Conservation (phyloP, 2,329 filamentous ascomycete species). For the Byssochlamys sp. region DNA sequence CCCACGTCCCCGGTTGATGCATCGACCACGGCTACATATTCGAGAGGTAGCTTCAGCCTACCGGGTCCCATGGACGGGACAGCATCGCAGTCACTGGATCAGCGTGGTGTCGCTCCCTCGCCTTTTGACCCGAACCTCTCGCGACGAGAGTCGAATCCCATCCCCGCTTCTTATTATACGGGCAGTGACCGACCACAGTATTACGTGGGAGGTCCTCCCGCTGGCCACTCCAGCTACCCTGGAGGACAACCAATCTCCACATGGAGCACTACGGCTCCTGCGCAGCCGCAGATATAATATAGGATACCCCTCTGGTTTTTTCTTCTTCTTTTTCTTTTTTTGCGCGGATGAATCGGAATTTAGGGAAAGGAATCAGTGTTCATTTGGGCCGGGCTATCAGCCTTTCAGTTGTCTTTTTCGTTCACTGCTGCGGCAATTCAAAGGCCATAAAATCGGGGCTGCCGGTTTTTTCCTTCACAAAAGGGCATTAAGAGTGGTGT, state of each 20-base stretch:
- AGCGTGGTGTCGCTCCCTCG: slow-evolving; percentile 17
- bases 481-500: background rate
- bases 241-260: slow-evolving; percentile 21
- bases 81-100: slow-evolving; percentile 20
- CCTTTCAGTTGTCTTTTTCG: background rate
- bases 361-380: background rate
- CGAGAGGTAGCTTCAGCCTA: slow-evolving; percentile 29
- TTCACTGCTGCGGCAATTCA: background rate
- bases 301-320: background rate
- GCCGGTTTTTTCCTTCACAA: background rate
- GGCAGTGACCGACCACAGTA: slow-evolving; percentile 24
- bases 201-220: slow-evolving; percentile 20
- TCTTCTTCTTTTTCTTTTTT: background rate
- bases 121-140: slow-evolving; percentile 24
- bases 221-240: slow-evolving; percentile 24
- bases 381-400: background rate
- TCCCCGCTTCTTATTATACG: slow-evolving; percentile 26
- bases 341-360: background rate
- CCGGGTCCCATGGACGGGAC: slow-evolving; percentile 23
- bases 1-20: slow-evolving; percentile 31
- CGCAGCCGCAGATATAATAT: slow-evolving; percentile 30
- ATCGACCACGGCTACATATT: slow-evolving; percentile 26
- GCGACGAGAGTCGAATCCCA: slow-evolving; percentile 27
- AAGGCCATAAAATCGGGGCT: background rate
- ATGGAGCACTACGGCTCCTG: slow-evolving; percentile 30